Base-by-base conservation (phyloP, 73 alveolate species). In the Blepharisma japonicum region DNA sequence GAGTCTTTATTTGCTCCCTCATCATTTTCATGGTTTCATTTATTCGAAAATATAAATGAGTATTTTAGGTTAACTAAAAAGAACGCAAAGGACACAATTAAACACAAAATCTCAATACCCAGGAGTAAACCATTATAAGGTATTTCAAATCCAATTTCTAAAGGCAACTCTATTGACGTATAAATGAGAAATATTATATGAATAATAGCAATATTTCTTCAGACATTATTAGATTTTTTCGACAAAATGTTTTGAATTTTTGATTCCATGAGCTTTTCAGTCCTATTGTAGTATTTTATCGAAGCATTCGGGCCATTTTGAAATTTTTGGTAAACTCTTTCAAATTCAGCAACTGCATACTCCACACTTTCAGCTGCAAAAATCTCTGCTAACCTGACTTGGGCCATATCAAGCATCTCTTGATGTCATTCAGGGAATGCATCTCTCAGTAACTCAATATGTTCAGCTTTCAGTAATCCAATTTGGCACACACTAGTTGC, bases 341-440 rank as follows among this genome's bases (percentile, higher is more conserved):
- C 6, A 32, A 53, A 27, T 5, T 61, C 18, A 11, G 23, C 8
- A n/a, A 55, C 6, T 20, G 14, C 79, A 27, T 48, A 32, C 4
- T 77, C 81, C 6, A 6, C 27, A 14, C 20, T 20, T 7, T 45
- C n/a, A 14, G 67, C 79, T 32, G 20, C 1, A 54, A 47, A 74
- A 14, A 18, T 46, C 4, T 74, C 23, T 23, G 8, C 45, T n/a
- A 47, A 3, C 23, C 55, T 4, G 66, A 4, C 47, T 83, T 87
- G 45, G 56, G 81, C 55, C 55, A 21, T 25, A 49, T 47, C 67
- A 7, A 9, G 55, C 14, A 87, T 25, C 1, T 46, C 45, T 8
- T 50, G 20, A 53, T 83, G 68, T 81, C 84, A 87, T 7, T 54
- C 71, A 2, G 94, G 94, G 68, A 49, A 87, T 6, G 94, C 94